phyloP scores from a whole-genome alignment of 2,329 filamentous ascomycete genomes.

The Tolypocladium nubicola region DNA sequence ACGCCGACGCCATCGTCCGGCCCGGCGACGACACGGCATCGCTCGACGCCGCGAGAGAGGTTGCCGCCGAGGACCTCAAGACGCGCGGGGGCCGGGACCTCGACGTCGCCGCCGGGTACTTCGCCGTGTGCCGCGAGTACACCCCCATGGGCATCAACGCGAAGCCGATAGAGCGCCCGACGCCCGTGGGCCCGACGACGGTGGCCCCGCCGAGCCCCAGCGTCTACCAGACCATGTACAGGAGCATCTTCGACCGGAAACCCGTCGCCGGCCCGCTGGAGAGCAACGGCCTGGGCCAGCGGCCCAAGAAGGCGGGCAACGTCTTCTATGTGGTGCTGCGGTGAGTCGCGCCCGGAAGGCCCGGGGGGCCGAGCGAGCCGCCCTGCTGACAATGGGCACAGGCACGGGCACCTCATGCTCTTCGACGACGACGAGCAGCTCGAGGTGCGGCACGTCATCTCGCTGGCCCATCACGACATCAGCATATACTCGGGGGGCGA shows the following conservation, averaged over 20 bases:
- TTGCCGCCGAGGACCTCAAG: conserved; percentile 49
- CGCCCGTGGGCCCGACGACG: conserved; percentile 64
- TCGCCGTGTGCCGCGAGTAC: conserved; percentile 90
- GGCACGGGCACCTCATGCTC: conserved; percentile 91
- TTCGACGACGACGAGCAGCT: conserved; percentile 94
- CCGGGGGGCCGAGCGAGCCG: too few relatives aligned
- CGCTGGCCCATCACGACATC: conserved; percentile 76
- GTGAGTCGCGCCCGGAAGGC: too few relatives aligned
- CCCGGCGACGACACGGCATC: conserved; percentile 54
- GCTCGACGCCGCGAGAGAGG: conserved; percentile 51
- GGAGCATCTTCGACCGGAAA: conserved; percentile 86
- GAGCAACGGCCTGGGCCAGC: conserved; percentile 35
- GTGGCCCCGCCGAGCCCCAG: conserved; percentile 76
- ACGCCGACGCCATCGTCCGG: conserved; percentile 35
- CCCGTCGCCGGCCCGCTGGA: conserved; percentile 35
- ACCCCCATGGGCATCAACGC: conserved; percentile 85
- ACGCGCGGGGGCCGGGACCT: conserved; percentile 46
- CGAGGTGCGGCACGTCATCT: conserved; percentile 93
- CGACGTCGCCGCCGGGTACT: conserved; percentile 83
- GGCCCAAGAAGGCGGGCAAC: conserved; percentile 62
- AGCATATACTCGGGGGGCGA: conserved; percentile 75
- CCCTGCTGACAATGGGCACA: conserved; percentile 22
- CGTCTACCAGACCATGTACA: conserved; percentile 97
- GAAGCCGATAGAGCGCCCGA: conserved; percentile 79
- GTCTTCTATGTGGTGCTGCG: conserved; percentile 88